Conservation (phyloP, 768 basidiomycete genomes). For the Pisolithus albus region DNA sequence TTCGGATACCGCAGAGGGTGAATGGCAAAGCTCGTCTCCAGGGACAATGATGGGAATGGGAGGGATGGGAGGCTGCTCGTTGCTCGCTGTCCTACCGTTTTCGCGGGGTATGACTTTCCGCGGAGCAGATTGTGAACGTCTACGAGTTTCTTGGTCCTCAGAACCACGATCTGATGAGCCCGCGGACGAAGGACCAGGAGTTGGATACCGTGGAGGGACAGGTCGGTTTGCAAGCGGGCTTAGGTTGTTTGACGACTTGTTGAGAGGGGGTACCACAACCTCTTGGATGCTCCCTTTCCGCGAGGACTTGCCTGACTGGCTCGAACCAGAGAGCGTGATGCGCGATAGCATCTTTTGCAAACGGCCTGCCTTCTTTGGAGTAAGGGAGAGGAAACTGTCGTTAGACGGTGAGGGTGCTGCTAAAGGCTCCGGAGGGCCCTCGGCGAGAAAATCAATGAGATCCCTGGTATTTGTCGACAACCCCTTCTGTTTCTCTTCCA, state of each 20-base stretch:
- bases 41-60: constrained; percentile 4
- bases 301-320: constrained; percentile 22
- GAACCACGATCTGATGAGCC: constrained; percentile 29
- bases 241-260: constrained; percentile 34
- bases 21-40: not conserved
- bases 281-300: constrained; percentile 26
- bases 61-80: constrained; percentile 3
- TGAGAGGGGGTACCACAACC: constrained; percentile 12
- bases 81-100: constrained; percentile 12
- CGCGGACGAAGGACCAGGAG: constrained; percentile 40
- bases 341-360: constrained; percentile 82
- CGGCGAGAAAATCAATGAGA: constrained; percentile 51
- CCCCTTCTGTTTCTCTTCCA: constrained; percentile 23
- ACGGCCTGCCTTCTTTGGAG: constrained; percentile 47
- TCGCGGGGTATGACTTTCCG: constrained; percentile 16
- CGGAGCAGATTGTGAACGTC: constrained; percentile 22
- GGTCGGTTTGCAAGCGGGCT: constrained; percentile 52
- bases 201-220: constrained; percentile 52
- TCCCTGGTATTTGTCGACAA: constrained; percentile 43
- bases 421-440: constrained; percentile 43
- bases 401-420: constrained; percentile 20
- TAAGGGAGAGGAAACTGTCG: constrained; percentile 39
- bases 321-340: constrained; percentile 42
- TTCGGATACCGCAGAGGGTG: not conserved
- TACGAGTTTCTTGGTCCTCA: constrained; percentile 15